These are phyloP conservation scores for Porogramme epimiltina DNA, from an alignment of 1,284 basidiomycete genomes.

Conservation along the genomic window DNA sequence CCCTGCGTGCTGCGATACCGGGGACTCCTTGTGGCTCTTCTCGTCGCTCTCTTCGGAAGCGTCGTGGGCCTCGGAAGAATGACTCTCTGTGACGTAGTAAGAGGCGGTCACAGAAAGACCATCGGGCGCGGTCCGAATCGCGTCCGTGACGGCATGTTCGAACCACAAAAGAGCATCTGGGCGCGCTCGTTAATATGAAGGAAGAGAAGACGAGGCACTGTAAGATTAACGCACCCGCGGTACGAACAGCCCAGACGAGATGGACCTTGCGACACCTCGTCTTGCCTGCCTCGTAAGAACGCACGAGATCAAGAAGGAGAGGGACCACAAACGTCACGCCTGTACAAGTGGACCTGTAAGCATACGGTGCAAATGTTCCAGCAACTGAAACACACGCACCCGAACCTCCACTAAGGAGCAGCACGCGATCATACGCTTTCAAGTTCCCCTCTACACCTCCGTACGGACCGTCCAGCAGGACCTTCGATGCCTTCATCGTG, in stretches of 20 bases:
- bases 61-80: neutral
- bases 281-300: constrained; percentile 9
- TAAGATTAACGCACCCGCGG: constrained; percentile 19
- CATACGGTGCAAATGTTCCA: neutral
- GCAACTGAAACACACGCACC: constrained; percentile 27
- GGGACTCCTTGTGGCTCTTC: constrained; percentile 6
- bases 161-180: constrained; percentile 29
- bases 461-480: constrained; percentile 45
- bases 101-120: constrained; percentile 5
- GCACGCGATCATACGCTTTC: constrained; percentile 33
- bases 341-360: constrained; percentile 4
- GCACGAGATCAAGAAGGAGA: constrained; percentile 30
- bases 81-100: constrained; percentile 2
- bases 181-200: no score
- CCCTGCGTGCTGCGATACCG: constrained; percentile 21
- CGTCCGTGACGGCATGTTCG: constrained; percentile 14
- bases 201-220: neutral
- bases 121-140: neutral
- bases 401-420: constrained; percentile 40
- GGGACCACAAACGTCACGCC: constrained; percentile 34
- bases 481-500: constrained; percentile 22
- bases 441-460: constrained; percentile 36
- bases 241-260: constrained; percentile 29
- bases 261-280: constrained; percentile 21
- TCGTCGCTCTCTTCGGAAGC: neutral